These are phyloP conservation scores for Rehmannia glutinosa DNA, from an alignment of 257 asterid genomes.

Conservation along the genomic window DNA sequence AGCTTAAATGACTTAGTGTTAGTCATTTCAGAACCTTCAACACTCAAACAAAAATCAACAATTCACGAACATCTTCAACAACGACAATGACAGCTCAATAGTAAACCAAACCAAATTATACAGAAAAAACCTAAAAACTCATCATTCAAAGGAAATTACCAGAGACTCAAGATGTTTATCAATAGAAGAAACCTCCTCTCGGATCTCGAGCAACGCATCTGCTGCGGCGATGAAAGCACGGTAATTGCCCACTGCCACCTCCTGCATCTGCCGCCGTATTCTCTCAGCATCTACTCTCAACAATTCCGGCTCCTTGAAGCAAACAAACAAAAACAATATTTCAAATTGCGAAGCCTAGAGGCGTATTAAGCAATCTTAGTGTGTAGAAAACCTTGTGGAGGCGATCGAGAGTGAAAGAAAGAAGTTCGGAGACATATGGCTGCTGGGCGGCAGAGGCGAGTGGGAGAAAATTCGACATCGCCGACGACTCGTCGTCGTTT, in stretches of 20 bases:
- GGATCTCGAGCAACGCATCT: constrained; percentile 58
- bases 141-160: constrained; percentile 30
- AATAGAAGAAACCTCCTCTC: constrained; percentile 63
- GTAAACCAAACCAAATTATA: not conserved
- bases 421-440: constrained; percentile 74
- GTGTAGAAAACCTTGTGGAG: constrained; percentile 54
- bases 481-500: constrained; percentile 25
- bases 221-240: constrained; percentile 71
- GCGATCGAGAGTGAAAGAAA: constrained; percentile 81
- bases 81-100: constrained; percentile 7
- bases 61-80: not conserved
- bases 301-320: constrained; percentile 67
- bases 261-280: constrained; percentile 78
- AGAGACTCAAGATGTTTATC: constrained; percentile 61
- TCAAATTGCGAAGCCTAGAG: not conserved
- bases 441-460: constrained; percentile 64
- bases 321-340: not conserved
- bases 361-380: not conserved
- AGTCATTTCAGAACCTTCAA: not conserved
- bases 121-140: not conserved
- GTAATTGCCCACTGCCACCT: constrained; percentile 76
- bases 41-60: not conserved
- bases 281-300: constrained; percentile 82
- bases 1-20: not conserved
- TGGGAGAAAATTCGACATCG: constrained; percentile 48